These are phyloP conservation scores for Penicillium sp. DNA, from an alignment of 2,329 filamentous ascomycete species.

Conservation along the genomic window DNA sequence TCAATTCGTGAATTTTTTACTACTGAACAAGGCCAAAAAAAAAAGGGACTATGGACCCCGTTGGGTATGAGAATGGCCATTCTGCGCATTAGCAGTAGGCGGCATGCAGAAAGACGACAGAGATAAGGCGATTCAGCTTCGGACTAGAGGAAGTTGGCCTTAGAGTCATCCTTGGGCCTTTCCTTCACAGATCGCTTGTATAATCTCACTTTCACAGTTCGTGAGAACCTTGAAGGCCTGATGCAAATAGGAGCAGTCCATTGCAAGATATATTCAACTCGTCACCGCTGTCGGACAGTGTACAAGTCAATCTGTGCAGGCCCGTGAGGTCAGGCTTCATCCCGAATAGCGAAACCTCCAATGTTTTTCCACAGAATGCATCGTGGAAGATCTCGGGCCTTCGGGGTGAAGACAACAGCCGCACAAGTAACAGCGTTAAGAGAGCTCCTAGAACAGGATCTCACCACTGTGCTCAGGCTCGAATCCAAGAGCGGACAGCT, in stretches of 20 bases:
- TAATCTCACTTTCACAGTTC: not conserved
- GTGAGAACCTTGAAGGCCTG: not conserved
- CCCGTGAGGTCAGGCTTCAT: not conserved
- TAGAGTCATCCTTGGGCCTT: not conserved
- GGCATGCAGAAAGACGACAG: not conserved
- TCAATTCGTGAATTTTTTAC: conserved; percentile 3
- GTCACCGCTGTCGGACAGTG: not conserved
- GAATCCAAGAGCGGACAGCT: conserved; percentile 75
- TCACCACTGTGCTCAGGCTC: conserved; percentile 82
- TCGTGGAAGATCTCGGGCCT: not conserved
- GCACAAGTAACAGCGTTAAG: not conserved
- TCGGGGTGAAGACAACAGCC: not conserved
- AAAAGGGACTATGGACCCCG: not conserved
- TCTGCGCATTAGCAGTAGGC: not conserved
- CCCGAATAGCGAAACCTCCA: not conserved
- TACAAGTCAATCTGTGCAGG: not conserved
- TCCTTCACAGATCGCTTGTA: not conserved
- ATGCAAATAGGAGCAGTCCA: not conserved
- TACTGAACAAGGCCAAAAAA: conserved; percentile 1
- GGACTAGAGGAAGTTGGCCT: not conserved
- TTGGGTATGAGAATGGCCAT: not conserved
- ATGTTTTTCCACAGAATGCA: not conserved
- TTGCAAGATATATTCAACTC: not conserved
- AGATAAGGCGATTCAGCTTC: not conserved
- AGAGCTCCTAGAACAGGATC: conserved; percentile 57